phyloP scores from a whole-genome alignment of 805 yeast genomes.

The Myxozyma geophila region DNA sequence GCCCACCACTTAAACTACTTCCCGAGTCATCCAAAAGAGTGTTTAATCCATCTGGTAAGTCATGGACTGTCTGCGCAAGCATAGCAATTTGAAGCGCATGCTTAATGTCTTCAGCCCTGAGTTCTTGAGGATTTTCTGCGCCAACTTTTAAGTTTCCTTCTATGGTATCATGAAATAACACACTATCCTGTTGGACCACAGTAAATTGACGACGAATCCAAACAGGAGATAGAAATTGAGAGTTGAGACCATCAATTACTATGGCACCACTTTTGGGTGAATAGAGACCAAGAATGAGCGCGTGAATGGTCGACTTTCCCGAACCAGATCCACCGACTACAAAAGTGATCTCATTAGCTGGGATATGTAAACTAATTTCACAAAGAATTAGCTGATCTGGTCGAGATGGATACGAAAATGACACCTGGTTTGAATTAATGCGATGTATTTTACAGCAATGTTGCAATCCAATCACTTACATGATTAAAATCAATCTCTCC shows the following conservation, averaged over 20 bases:
- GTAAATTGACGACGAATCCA: constrained; percentile 71
- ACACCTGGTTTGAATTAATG: constrained; percentile 25
- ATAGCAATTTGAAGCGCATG: constrained; percentile 60
- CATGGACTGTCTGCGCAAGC: constrained; percentile 54
- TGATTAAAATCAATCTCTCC: constrained; percentile 57
- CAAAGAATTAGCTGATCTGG: constrained; percentile 53
- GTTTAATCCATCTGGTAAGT: constrained; percentile 60
- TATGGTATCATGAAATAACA: constrained; percentile 66
- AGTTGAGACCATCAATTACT: constrained; percentile 57
- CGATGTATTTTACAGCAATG: not conserved
- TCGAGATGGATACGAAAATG: constrained; percentile 68
- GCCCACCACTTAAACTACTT: constrained; percentile 66
- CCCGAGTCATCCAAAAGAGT: constrained; percentile 53
- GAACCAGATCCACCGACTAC: constrained; percentile 89
- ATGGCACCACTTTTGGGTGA: constrained; percentile 58
- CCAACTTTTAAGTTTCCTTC: constrained; percentile 68
- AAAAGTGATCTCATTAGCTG: constrained; percentile 57
- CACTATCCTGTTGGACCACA: constrained; percentile 72
- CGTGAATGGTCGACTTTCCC: constrained; percentile 85
- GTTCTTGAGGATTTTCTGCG: constrained; percentile 35
- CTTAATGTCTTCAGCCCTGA: constrained; percentile 42
- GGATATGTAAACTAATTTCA: constrained; percentile 53
- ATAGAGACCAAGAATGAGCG: constrained; percentile 66
- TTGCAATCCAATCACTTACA: constrained; percentile 43
- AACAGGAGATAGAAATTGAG: constrained; percentile 49